A percentile compares a stretch with the other conserved stretches of the same genome.
These are phyloP conservation scores for Pyrenophora seminiperda DNA, from an alignment of 2,329 filamentous ascomycete genomes.

Conservation along the genomic window DNA sequence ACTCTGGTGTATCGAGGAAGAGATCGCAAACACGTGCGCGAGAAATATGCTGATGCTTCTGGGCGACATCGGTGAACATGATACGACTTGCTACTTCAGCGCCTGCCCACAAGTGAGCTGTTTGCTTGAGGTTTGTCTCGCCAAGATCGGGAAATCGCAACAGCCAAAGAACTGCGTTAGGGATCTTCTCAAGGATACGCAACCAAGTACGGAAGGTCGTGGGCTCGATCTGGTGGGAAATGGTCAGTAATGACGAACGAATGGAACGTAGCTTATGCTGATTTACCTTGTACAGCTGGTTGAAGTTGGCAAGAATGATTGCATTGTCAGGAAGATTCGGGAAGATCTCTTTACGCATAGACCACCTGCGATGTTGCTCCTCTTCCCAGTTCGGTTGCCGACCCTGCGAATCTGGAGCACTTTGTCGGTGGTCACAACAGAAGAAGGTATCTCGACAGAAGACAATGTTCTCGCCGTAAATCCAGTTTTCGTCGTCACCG, in stretches of 20 bases:
- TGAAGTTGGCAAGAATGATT: conserved; percentile 96
- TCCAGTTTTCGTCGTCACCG: conserved; percentile 76
- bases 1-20: conserved; percentile 96
- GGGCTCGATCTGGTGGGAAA: conserved; percentile 78
- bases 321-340: conserved; percentile 79
- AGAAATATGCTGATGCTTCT: conserved; percentile 91
- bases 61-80: conserved; percentile 94
- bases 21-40: conserved; percentile 90
- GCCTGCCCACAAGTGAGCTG: conserved; percentile 82
- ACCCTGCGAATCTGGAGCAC: conserved; percentile 73
- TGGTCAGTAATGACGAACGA: conserved; percentile 18
- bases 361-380: conserved; percentile 82
- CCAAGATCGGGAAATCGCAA: conserved; percentile 95
- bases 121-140: conserved; percentile 80
- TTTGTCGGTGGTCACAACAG: conserved; percentile 95
- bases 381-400: conserved; percentile 74
- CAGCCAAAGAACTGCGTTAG: conserved; percentile 91
- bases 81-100: conserved; percentile 83
- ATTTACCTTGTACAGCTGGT: conserved; percentile 94
- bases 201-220: conserved; percentile 96
- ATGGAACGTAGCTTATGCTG: background rate
- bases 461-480: conserved; percentile 96
- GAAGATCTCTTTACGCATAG: conserved; percentile 91
- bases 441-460: conserved; percentile 96
- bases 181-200: conserved; percentile 81